Evolutionary conservation across 139 green algal species (phyloP), one percentile per base, ranked within the genome.

Genomic region (Tetradesmus lagerheimii): DNA sequence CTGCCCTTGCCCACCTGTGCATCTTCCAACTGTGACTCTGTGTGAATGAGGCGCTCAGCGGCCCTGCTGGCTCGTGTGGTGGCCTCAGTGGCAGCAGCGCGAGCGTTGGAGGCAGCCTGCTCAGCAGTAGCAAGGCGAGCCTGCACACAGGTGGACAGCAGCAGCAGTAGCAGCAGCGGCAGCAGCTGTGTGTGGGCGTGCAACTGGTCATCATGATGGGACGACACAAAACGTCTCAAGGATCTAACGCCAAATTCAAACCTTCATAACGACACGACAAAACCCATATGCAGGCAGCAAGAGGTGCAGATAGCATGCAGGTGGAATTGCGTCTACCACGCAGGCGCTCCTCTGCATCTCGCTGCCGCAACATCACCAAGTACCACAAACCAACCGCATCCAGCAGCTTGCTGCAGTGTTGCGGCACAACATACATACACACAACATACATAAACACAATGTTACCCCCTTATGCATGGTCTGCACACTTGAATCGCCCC

Each of bases 41-140:
- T 80, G 64, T 92, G 87, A 37, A 77, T 89, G 41, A 91, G 29
- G 2, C 90, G 80, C 89, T 97, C 95, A 6, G 93, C 92, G 1
- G 93, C 89, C 0, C 91, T n/a, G 1, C 86, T 80, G n/a, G 94
- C 93, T 18, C 91, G 91, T 0, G 89, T 76, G 29, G 91, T 89
- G 16, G 91, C 85, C 4, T 93, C 93, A 25, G 93, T 91, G 83
- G 94, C 93, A 76, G 77, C 66, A 79, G 91, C 64, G 37, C 50
- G 75, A 11, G 85, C 90, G 34, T 80, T 43, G 53, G 90, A 62
- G 4, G 82, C 90, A 9, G 67, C 88, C 53, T 91, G 74, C 34
- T 89, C 39, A 25, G 80, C 87, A 86, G 75, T 86, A 78, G 92
- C 64, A 53, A 93, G 50, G 76, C 89, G 76, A 27, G 81, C 66